A percentile compares a stretch with the other conserved stretches of the same genome.
Evolutionary conservation across 257 asterid species (phyloP).

Genomic region (Fraxinus anomala): DNA sequence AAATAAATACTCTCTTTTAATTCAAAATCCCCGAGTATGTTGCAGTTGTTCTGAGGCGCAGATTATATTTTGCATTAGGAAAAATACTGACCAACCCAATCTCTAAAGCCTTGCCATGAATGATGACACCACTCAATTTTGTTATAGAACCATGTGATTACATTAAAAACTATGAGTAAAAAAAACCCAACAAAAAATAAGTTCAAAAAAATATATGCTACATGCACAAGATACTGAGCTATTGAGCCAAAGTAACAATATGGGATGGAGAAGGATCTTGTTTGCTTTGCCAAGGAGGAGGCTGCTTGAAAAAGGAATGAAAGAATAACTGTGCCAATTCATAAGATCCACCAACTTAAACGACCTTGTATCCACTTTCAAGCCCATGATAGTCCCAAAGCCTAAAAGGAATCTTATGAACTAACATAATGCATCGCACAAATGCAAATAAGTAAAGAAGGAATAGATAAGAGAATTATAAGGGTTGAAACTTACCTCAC

Average conservation of each 20-base stretch:
- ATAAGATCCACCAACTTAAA: neutral
- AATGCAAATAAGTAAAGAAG: neutral
- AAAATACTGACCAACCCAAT: neutral
- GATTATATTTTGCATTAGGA: neutral
- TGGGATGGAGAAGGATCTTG: neutral
- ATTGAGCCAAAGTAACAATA: neutral
- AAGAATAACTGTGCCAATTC: neutral
- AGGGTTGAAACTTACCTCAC: constrained; percentile 21
- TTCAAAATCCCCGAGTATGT: neutral
- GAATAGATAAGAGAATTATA: constrained; percentile 7
- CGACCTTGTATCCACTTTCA: neutral
- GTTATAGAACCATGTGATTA: neutral
- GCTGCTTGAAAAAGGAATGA: neutral
- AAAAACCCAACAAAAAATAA: neutral
- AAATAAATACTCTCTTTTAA: neutral
- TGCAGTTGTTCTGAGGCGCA: neutral
- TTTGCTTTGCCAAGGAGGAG: neutral
- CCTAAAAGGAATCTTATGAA: neutral
- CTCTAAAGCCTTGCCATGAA: neutral
- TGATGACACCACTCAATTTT: neutral
- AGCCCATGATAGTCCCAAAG: neutral
- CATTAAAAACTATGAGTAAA: neutral
- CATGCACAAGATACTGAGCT: neutral
- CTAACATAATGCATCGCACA: neutral
- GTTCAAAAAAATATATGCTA: neutral